Evolutionary conservation across 2,329 filamentous ascomycete species (phyloP).

Genomic region (Falciphora oryzae): DNA sequence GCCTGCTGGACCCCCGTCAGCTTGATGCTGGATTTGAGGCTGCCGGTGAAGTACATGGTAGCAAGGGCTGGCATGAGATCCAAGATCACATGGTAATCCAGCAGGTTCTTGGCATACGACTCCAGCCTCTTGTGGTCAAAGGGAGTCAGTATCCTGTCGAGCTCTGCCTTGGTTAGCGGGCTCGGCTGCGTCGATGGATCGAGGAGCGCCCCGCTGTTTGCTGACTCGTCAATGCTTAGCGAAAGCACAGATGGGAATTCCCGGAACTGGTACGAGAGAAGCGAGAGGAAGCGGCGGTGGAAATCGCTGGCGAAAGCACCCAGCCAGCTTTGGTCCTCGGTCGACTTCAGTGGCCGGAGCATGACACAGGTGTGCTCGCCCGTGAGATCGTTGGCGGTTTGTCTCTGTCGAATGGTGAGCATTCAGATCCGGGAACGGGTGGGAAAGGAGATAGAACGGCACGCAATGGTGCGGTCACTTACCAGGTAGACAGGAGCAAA

Average conservation of each 20-base stretch:
- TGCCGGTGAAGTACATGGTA: constrained; percentile 76
- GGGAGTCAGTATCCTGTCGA: constrained; percentile 75
- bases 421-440: background rate
- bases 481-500: constrained; percentile 84
- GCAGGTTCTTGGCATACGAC: constrained; percentile 92
- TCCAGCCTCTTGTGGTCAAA: constrained; percentile 95
- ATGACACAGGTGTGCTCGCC: constrained; percentile 98
- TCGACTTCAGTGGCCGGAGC: constrained; percentile 70
- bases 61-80: constrained; percentile 85
- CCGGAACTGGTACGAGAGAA: constrained; percentile 90
- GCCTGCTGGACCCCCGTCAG: constrained; percentile 79
- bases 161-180: constrained; percentile 64
- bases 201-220: constrained; percentile 60
- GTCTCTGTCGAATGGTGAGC: constrained; percentile 37
- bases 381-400: constrained; percentile 93
- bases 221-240: constrained; percentile 82
- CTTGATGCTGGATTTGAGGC: constrained; percentile 57
- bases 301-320: constrained; percentile 90
- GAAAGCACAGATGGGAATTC: constrained; percentile 72
- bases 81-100: constrained; percentile 96
- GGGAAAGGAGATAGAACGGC: no score
- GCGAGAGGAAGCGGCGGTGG: constrained; percentile 83
- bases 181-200: constrained; percentile 40
- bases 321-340: constrained; percentile 74
- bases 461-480: background rate